These are phyloP conservation scores for Pseudonectria buxi DNA, from an alignment of 2,329 filamentous ascomycete species.

Conservation along the genomic window DNA sequence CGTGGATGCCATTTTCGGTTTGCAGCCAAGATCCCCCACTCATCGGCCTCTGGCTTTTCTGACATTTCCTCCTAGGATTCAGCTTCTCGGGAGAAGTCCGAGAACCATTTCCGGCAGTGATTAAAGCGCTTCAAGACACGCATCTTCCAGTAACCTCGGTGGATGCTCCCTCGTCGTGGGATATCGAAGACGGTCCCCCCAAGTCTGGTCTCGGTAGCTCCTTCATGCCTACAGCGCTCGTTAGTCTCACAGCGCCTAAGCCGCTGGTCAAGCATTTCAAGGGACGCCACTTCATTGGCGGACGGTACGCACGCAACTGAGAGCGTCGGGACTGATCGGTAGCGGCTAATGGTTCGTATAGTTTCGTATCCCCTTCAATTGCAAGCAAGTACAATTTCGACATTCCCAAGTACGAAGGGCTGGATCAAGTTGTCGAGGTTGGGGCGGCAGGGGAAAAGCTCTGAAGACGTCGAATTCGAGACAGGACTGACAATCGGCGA, in stretches of 20 bases:
- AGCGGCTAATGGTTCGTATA: conserved; percentile 26
- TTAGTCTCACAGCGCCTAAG: conserved; percentile 91
- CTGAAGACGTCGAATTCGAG: conserved; percentile 25
- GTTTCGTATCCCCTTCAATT: conserved; percentile 72
- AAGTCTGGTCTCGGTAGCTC: conserved; percentile 66
- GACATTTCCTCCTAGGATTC: conserved; percentile 54
- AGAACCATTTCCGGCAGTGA: conserved; percentile 83
- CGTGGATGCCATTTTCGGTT: conserved; percentile 89
- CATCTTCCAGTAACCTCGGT: conserved; percentile 76
- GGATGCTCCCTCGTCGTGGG: conserved; percentile 91
- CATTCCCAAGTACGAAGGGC: conserved; percentile 72
- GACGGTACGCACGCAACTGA: conserved; percentile 48
- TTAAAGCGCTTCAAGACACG: conserved; percentile 67
- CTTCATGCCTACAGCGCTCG: conserved; percentile 73
- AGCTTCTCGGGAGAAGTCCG: conserved; percentile 87
- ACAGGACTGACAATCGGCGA: no score
- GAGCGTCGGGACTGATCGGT: background rate
- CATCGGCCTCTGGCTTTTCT: conserved; percentile 3
- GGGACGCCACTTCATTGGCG: conserved; percentile 87
- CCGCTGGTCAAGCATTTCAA: conserved; percentile 77
- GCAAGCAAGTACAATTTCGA: conserved; percentile 83
- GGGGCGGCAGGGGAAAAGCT: conserved; percentile 44
- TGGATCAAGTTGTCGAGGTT: conserved; percentile 86
- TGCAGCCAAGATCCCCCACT: conserved; percentile 16
- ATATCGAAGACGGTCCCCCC: conserved; percentile 82